Percentiles rank a stretch among this genome's conserved stretches.
These are phyloP conservation scores for Xylariaceae sp. DNA, from an alignment of 2,329 filamentous ascomycete genomes.

Conservation along the genomic window DNA sequence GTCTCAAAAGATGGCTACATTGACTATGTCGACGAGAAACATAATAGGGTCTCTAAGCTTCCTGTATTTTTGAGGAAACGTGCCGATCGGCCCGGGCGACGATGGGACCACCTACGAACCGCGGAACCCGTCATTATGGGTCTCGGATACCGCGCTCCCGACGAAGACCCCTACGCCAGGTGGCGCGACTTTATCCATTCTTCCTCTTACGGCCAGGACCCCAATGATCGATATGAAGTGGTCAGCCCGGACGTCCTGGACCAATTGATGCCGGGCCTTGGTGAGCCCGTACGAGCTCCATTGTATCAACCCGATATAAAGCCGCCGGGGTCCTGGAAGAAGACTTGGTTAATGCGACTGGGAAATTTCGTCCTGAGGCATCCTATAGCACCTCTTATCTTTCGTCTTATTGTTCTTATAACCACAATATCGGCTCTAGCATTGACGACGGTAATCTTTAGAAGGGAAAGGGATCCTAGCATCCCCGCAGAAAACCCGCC, in stretches of 20 bases:
- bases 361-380: constrained; percentile 69
- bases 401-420: constrained; percentile 74
- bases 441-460: constrained; percentile 69
- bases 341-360: constrained; percentile 45
- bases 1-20: constrained; percentile 32
- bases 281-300: constrained; percentile 36
- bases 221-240: constrained; percentile 44
- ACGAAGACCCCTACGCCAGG: constrained; percentile 38
- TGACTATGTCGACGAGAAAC: constrained; percentile 33
- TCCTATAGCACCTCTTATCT: constrained; percentile 76
- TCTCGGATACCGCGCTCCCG: constrained; percentile 40
- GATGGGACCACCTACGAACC: constrained; percentile 56
- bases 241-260: constrained; percentile 40
- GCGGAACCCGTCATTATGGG: constrained; percentile 54
- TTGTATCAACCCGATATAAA: constrained; percentile 36
- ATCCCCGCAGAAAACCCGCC: constrained; percentile 36
- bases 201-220: constrained; percentile 45
- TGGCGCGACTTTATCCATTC: constrained; percentile 52
- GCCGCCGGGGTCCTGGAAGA: constrained; percentile 32
- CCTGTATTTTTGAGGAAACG: constrained; percentile 44
- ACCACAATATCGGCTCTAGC: constrained; percentile 79
- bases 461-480: constrained; percentile 41
- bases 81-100: constrained; percentile 43
- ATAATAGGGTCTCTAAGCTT: constrained; percentile 34
- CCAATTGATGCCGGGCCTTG: constrained; percentile 34